Evolutionary conservation across 257 asterid species (phyloP).

Genomic region (Fraxinus cuspidata): DNA sequence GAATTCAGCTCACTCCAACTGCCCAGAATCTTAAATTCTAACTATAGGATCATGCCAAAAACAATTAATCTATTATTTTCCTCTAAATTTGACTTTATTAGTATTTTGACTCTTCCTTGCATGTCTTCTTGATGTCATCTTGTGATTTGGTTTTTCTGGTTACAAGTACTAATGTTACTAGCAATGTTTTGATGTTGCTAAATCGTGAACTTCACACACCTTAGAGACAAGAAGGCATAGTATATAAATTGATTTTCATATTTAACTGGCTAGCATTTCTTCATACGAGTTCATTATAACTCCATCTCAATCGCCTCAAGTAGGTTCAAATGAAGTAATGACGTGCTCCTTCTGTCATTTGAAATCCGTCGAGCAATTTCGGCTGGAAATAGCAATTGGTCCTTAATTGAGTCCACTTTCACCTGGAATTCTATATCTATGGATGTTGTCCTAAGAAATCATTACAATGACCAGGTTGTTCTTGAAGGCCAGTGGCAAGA

Average conservation of each 20-base stretch:
- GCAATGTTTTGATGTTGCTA: not conserved
- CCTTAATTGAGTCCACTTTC: slow-evolving; percentile 11
- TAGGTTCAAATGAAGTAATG: slow-evolving; percentile 2
- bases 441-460: slow-evolving; percentile 27
- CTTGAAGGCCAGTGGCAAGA: slow-evolving; percentile 92
- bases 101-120: not conserved
- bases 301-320: slow-evolving; percentile 3
- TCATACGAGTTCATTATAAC: not conserved
- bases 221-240: not conserved
- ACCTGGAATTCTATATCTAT: slow-evolving; percentile 3
- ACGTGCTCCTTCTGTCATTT: not conserved
- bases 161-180: not conserved
- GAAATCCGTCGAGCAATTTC: not conserved
- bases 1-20: not conserved
- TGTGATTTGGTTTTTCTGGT: not conserved
- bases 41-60: not conserved
- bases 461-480: slow-evolving; percentile 63
- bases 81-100: not conserved
- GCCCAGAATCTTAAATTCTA: not conserved
- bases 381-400: slow-evolving; percentile 12
- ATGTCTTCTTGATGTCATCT: not conserved
- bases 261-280: not conserved
- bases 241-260: not conserved
- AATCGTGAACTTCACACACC: not conserved
- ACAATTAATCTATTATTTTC: not conserved